These are phyloP conservation scores for Fraxinus paxiana DNA, from an alignment of 305 asterid genomes.

Conservation along the genomic window DNA sequence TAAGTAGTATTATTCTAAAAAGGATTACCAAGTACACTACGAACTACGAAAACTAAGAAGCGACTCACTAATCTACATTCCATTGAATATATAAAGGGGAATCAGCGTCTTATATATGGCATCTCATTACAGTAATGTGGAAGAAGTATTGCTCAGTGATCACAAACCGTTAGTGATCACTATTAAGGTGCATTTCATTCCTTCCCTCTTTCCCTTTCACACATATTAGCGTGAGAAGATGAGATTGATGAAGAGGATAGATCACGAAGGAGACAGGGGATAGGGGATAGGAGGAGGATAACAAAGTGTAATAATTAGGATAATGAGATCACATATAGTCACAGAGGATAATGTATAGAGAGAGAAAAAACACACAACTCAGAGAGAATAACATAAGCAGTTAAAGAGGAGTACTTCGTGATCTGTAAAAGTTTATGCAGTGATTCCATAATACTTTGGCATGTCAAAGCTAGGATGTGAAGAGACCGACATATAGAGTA, in stretches of 20 bases:
- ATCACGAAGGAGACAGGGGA: background rate
- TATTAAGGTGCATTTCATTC: background rate
- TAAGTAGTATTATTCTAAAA: background rate
- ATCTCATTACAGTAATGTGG: background rate
- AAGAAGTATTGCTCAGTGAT: background rate
- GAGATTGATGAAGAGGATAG: background rate
- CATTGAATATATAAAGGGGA: background rate
- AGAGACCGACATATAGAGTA: background rate
- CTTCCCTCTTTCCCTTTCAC: background rate
- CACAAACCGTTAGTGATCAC: background rate
- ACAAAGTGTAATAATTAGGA: background rate
- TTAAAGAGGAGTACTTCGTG: background rate
- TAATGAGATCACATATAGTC: background rate
- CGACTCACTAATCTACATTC: background rate
- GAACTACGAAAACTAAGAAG: background rate
- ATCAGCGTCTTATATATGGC: background rate
- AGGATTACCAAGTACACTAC: background rate
- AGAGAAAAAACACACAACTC: background rate
- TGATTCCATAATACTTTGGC: background rate
- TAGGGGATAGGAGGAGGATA: background rate
- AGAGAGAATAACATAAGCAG: background rate
- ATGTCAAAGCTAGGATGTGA: background rate
- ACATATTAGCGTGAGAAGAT: conserved; percentile 18
- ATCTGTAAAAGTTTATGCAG: background rate
- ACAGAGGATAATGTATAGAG: background rate